These are phyloP conservation scores for Yarrowia bubula DNA, from an alignment of 805 yeast genomes.

Conservation along the genomic window DNA sequence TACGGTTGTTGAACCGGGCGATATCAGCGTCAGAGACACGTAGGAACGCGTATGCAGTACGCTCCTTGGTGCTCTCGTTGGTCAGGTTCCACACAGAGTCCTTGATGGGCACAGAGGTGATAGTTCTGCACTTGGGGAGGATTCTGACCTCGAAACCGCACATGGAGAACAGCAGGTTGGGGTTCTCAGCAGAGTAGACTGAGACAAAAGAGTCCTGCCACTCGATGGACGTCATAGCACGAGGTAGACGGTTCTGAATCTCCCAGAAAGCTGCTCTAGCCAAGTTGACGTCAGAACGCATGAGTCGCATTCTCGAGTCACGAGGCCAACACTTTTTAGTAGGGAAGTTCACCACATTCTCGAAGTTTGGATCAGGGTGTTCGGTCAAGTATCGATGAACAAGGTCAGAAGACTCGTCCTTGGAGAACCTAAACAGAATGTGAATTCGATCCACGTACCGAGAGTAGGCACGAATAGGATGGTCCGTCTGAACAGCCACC, in stretches of 20 bases:
- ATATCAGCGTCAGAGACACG: slow-evolving; percentile 82
- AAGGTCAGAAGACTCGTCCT: slow-evolving; percentile 71
- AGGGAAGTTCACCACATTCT: slow-evolving; percentile 78
- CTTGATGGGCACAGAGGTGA: slow-evolving; percentile 50
- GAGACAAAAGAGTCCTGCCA: slow-evolving; percentile 85
- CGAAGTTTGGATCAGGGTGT: slow-evolving; percentile 91
- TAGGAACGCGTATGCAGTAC: slow-evolving; percentile 84
- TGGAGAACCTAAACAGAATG: slow-evolving; percentile 70
- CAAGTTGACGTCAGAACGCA: slow-evolving; percentile 86
- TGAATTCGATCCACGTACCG: slow-evolving; percentile 82
- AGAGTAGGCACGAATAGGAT: slow-evolving; percentile 77
- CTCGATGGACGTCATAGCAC: slow-evolving; percentile 63
- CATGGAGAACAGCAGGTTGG: slow-evolving; percentile 84
- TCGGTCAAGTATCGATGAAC: slow-evolving; percentile 74
- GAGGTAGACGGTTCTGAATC: slow-evolving; percentile 72
- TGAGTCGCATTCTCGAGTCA: slow-evolving; percentile 83
- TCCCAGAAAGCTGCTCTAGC: slow-evolving; percentile 96
- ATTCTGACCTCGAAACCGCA: slow-evolving; percentile 94
- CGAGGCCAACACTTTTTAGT: slow-evolving; percentile 94
- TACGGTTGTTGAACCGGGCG: slow-evolving; percentile 73
- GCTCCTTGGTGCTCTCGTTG: slow-evolving; percentile 67
- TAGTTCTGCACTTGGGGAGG: slow-evolving; percentile 67
- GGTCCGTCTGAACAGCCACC: slow-evolving; percentile 55
- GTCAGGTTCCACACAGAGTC: slow-evolving; percentile 94
- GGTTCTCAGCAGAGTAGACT: slow-evolving; percentile 86